Base-by-base conservation (phyloP, 495 filamentous ascomycete species). In the Lophiostoma macrostomum region DNA sequence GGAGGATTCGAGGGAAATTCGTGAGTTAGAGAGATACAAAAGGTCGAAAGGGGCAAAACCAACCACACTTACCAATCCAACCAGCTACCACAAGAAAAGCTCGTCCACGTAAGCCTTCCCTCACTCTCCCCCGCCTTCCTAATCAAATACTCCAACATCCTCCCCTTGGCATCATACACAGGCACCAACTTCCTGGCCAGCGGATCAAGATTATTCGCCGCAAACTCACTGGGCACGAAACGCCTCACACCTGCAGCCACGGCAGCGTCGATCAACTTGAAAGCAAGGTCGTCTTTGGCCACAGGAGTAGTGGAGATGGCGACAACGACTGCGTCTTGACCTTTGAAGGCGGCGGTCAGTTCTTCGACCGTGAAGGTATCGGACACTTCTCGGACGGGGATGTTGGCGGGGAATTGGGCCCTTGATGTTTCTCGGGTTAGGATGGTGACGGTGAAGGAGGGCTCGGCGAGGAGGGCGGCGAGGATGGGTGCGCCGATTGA, bases 341-440 rank as follows among this genome's bases (percentile, higher is more conserved):
- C 71, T 44, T 67, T 58, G 45, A 80, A 70, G 7, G 71, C 70
- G 0, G 44, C 31, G 30, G 61, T 45, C 6, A 79, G 64, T 32
- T 62, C 70, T 12, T 77, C 74, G 43, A 77, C 75, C 0, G 83
- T 84, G 62, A 83, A 82, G 60, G 77, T 75, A 69, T 80, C 82
- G 67, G 70, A 72, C 74, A 84, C 60, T 39, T 71, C 55, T 3
- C 53, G 70, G 37, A 72, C 63, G 23, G 63, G 41, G 24, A 60
- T 38, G 30, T 32, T 48, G n/a, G 64, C 11, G 0, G 73, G 68
- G 54, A 75, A 74, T n/a, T 46, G 67, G 7, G 71, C 59, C n/a
- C 50, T 60, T 14, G 69, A 73, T 6, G 55, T 61, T 22, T 51
- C 38, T 39, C 76, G 74, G 31, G 70, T 67, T 28, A 79, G 58